Evolutionary conservation across 225 moss, liverwort and hornwort genomes (phyloP), one percentile per base, ranked within the genome.

Genomic region (Ulota crispa): DNA sequence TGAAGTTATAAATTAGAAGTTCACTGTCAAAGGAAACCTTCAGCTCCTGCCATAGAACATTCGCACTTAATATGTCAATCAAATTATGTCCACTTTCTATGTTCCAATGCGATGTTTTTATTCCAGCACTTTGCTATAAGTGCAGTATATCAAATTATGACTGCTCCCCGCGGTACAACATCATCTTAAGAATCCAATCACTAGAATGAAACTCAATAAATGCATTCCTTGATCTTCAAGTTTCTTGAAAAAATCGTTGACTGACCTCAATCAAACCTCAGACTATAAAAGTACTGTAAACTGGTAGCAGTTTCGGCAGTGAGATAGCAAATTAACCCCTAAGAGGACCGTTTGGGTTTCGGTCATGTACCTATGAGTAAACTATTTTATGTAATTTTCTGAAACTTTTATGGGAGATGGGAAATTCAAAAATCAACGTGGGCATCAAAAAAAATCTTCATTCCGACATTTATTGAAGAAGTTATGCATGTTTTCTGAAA

Each of bases 11-110:
- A 77, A n/a, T 70, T 77, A 39, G n/a, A 63, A 63, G 70, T 77
- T 77, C 41, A 82, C 53, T 53, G 77, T 63, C 70, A 41, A 61
- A 63, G 77, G 41, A 62, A 82, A 53, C 62, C 77, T 76, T 82
- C 28, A 28, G n/a, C 52, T 82, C 52, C 52, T 70, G 63, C 54
- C 53, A 65, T 65, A 72, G 23, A 26, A 83, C 52, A 72, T 61
- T 72, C 37, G 63, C 80, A 80, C 62, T 62, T 24, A 72, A 50
- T 4, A 39, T 72, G 71, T 71, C 72, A 62, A 19, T 72, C 32
- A 72, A 78, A 55, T 57, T 72, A 78, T 73, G n/a, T 45, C 57
- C 83, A 83, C 57, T 78, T 57, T 56, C 27, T 78, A 26, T 24
- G 34, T 43, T 63, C 43, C 45, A 26, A 64, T 83, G 71, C 55